Evolutionary conservation across 331 rosid species (phyloP), one percentile per base, ranked within the genome.

Genomic region (Pyracantha coccinea): DNA sequence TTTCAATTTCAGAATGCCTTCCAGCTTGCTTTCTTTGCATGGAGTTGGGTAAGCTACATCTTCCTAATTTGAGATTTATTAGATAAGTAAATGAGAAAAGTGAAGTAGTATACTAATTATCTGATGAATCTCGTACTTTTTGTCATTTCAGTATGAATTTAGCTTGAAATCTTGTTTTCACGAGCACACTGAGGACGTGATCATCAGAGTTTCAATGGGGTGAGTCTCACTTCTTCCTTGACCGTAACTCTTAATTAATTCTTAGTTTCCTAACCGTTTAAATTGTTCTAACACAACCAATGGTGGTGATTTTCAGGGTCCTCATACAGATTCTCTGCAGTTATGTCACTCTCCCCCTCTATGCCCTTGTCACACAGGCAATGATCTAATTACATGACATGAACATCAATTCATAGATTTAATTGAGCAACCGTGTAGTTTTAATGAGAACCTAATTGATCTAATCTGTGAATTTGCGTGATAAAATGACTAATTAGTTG

Each of bases 361-460:
- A 93, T 25, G 97, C 98, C 65, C 89, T 93, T 1, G 98, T 93
- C 21, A 93, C 97, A 14, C 98, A 93, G 92, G 98, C 91, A 74
- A 82, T 2, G 19, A 21, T 33, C 21, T 15, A 44, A 41, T 41
- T 63, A 28, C 16, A 60, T 35, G 44, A 35, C 44, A 35, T 60
- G 20, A 13, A 3, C 23, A 53, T 50, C 20, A 50, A 50, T 16
- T 50, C 20, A 16, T 16, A 50, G 55, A 50, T 50, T 50, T 16
- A 16, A 50, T 17, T 50, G 55, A 50, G 55, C 55, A 17, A 50
- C 55, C 4, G 0, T 2, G 55, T 17, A 16, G 20, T 61, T 60
- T 27, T 7, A 61, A 61, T 29, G 35, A 61, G 35, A 27, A 16
- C 19, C 17, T 27, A 15, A 27, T 61, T 60, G 17, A 23, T 23